Percentiles rank a stretch among this genome's conserved stretches.
These are phyloP conservation scores for Phlyctochytrium planicorne DNA, from an alignment of 192 early-diverging fungal genomes.

Conservation along the genomic window DNA sequence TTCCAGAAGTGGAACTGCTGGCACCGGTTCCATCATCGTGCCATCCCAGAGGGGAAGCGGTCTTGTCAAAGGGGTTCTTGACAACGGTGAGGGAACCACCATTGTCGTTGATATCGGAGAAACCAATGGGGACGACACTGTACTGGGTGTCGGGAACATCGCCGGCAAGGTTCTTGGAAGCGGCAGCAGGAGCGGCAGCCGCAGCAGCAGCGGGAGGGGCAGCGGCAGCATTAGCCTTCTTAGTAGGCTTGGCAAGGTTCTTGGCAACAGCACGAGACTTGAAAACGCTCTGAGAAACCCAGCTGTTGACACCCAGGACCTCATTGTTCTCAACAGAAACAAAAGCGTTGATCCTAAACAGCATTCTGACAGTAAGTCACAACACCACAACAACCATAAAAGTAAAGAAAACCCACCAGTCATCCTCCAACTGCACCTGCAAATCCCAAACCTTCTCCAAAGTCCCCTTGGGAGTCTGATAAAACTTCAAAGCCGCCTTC, in stretches of 20 bases:
- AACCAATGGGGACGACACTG: slow-evolving; percentile 24
- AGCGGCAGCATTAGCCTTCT: neutral
- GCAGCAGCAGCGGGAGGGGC: neutral
- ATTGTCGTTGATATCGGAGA: slow-evolving; percentile 6
- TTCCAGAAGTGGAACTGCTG: slow-evolving; percentile 42
- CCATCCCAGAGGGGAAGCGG: slow-evolving; percentile 44
- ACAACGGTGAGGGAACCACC: slow-evolving; percentile 20
- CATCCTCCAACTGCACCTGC: neutral
- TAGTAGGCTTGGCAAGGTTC: neutral
- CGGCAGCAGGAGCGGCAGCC: neutral
- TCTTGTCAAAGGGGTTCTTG: slow-evolving; percentile 26
- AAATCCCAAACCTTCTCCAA: slow-evolving; percentile 1
- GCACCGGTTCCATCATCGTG: slow-evolving; percentile 24
- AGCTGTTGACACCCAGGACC: slow-evolving; percentile 13
- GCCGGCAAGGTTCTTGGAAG: neutral
- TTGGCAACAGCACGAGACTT: too few relatives aligned
- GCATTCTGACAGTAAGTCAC: too few relatives aligned
- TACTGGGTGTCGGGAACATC: neutral
- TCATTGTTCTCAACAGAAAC: slow-evolving; percentile 10
- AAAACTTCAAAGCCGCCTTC: neutral
- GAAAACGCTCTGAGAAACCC: neutral
- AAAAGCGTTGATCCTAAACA: slow-evolving; percentile 20
- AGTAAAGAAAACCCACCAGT: neutral
- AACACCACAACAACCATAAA: too few relatives aligned
- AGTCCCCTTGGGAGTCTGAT: neutral